Evolutionary conservation across 306 rosid species (phyloP).

Genomic region (Benincasa hispida): DNA sequence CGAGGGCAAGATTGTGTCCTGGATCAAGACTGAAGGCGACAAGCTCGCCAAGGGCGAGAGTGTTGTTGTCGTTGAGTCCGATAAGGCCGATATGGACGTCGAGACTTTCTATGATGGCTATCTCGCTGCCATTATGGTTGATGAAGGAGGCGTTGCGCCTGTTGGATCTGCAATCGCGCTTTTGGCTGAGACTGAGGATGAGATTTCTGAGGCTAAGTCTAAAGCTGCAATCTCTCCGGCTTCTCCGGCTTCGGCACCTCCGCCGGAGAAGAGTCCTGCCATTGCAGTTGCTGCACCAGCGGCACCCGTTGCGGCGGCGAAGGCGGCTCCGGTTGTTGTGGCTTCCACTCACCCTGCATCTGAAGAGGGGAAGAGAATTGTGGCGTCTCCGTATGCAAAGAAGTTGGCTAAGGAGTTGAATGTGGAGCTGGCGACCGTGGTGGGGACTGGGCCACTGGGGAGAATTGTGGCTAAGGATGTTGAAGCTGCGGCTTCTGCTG

Average conservation of each 20-base stretch:
- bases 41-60: constrained; percentile 90
- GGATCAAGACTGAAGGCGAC: constrained; percentile 94
- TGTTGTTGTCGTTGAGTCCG: constrained; percentile 96
- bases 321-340: constrained; percentile 10
- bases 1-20: constrained; percentile 89
- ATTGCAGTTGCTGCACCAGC: constrained; percentile 11
- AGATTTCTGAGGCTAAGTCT: constrained; percentile 59
- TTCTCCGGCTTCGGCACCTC: constrained; percentile 3
- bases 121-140: constrained; percentile 88
- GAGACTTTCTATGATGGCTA: constrained; percentile 95
- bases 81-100: constrained; percentile 98
- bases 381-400: constrained; percentile 94
- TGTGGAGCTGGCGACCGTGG: constrained; percentile 50
- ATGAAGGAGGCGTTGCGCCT: constrained; percentile 71
- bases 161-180: constrained; percentile 91
- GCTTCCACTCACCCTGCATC: constrained; percentile 75
- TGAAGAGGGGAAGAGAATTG: constrained; percentile 78
- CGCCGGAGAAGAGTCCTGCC: constrained; percentile 15
- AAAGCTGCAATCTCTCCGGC: constrained; percentile 43
- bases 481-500: constrained; percentile 36
- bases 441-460: constrained; percentile 81
- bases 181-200: constrained; percentile 74
- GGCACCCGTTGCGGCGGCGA: not conserved
- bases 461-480: constrained; percentile 93
- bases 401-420: constrained; percentile 80